Evolutionary conservation across 495 filamentous ascomycete species (phyloP).

Genomic region (Penicillium crystallinum): DNA sequence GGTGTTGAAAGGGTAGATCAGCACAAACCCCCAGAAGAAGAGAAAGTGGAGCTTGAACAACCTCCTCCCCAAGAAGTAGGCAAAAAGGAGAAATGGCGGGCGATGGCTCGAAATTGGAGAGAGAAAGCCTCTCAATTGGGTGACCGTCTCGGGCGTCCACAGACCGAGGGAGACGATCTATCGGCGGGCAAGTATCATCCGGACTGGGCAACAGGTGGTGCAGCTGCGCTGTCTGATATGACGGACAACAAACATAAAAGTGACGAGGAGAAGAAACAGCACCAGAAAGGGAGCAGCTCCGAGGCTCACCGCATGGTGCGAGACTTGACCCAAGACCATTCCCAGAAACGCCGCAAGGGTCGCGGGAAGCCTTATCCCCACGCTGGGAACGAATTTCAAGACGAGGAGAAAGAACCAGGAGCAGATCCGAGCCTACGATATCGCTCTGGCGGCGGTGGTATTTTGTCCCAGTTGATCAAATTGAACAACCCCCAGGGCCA

Average conservation of each 20-base stretch:
- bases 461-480: constrained; percentile 33
- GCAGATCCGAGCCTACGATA: constrained; percentile 16
- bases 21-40: not conserved
- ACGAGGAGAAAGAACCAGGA: constrained; percentile 10
- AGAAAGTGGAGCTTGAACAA: not conserved
- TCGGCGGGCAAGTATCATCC: constrained; percentile 19
- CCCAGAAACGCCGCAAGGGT: constrained; percentile 18
- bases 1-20: not conserved
- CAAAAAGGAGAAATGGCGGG: not conserved
- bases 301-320: constrained; percentile 29
- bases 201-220: constrained; percentile 26
- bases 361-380: constrained; percentile 17
- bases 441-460: constrained; percentile 27
- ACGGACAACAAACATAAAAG: constrained; percentile 31
- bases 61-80: not conserved
- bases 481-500: constrained; percentile 12
- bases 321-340: constrained; percentile 30
- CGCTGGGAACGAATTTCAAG: constrained; percentile 6
- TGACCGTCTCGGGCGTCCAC: constrained; percentile 18
- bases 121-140: constrained; percentile 2
- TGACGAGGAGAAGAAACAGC: constrained; percentile 20
- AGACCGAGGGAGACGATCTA: constrained; percentile 22
- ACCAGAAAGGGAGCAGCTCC: constrained; percentile 16
- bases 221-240: constrained; percentile 22
- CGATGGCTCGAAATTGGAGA: not conserved